Conservation (phyloP, 1,284 basidiomycete genomes). For the Cerioporus squamosus region DNA sequence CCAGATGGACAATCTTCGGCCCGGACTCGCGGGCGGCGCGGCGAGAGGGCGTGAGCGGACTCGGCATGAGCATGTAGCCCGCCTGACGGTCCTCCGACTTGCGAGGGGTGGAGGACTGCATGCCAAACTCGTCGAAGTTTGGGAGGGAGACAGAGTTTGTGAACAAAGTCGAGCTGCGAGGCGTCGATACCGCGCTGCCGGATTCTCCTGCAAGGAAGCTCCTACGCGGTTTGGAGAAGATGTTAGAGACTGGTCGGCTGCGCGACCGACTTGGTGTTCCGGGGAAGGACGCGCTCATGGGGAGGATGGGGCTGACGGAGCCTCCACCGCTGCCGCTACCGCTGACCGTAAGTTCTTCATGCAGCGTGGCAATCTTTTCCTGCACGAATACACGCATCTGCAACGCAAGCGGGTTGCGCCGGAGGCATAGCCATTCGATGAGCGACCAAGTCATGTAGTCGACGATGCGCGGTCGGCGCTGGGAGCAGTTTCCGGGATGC, state of each 20-base stretch:
- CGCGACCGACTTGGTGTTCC: constrained; percentile 32
- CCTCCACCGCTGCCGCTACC: neutral
- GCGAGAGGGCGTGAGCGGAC: constrained; percentile 39
- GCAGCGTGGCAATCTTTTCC: constrained; percentile 58
- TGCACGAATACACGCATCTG: constrained; percentile 68
- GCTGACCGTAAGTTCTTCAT: constrained; percentile 47
- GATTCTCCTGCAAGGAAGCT: constrained; percentile 33
- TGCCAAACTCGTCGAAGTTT: constrained; percentile 28
- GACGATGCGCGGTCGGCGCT: constrained; percentile 55
- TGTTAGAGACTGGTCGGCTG: constrained; percentile 49
- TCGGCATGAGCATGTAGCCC: constrained; percentile 46
- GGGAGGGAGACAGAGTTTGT: constrained; percentile 34
- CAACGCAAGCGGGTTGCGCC: constrained; percentile 65
- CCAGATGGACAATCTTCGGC: constrained; percentile 65
- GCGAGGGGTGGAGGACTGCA: constrained; percentile 31
- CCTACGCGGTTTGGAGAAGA: constrained; percentile 52
- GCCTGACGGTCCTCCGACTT: constrained; percentile 40
- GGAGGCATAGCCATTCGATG: constrained; percentile 68
- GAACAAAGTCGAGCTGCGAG: constrained; percentile 53
- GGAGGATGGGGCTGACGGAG: constrained; percentile 11
- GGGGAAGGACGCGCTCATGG: constrained; percentile 10
- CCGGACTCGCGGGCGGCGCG: constrained; percentile 37
- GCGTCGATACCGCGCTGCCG: constrained; percentile 46
- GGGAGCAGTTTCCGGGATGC: constrained; percentile 24
- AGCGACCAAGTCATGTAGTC: constrained; percentile 81